Evolutionary conservation across 306 rosid genomes (phyloP).

Genomic region (Acacia acuminata): DNA sequence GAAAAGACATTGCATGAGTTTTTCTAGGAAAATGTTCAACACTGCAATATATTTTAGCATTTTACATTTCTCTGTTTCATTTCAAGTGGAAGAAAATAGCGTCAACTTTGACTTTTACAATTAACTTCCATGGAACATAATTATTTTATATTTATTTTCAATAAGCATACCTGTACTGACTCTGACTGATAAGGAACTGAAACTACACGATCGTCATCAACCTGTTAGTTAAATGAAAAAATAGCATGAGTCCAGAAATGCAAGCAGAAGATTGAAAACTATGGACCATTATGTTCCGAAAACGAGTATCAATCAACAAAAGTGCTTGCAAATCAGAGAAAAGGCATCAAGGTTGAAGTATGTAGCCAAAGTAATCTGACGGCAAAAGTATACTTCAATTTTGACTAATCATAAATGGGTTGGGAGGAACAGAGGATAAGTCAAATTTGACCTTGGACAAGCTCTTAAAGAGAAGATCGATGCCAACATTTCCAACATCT

Average conservation of each 20-base stretch:
- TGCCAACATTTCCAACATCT: slow-evolving; percentile 95
- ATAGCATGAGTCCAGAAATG: slow-evolving; percentile 30
- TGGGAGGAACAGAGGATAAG: slow-evolving; percentile 15
- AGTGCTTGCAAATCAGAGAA: slow-evolving; percentile 27
- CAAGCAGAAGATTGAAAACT: slow-evolving; percentile 19
- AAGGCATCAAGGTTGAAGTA: slow-evolving; percentile 1
- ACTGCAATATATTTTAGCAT: slow-evolving; percentile 20
- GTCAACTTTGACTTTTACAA: slow-evolving; percentile 11
- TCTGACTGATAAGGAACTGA: slow-evolving; percentile 76
- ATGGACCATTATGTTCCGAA: slow-evolving; percentile 5
- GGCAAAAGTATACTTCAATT: slow-evolving; percentile 5
- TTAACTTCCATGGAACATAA: background rate
- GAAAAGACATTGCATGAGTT: slow-evolving; percentile 7
- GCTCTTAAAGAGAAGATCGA: slow-evolving; percentile 96
- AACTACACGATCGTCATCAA: slow-evolving; percentile 85
- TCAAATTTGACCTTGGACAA: slow-evolving; percentile 73
- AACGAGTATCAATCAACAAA: slow-evolving; percentile 12
- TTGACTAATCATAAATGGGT: slow-evolving; percentile 12
- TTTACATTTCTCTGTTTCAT: slow-evolving; percentile 10
- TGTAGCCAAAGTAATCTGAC: slow-evolving; percentile 18
- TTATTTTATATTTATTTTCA: background rate
- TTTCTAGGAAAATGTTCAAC: slow-evolving; percentile 15
- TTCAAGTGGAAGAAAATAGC: slow-evolving; percentile 30
- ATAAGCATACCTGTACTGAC: slow-evolving; percentile 71
- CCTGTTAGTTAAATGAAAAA: slow-evolving; percentile 52